phyloP scores from a whole-genome alignment of 2,329 filamentous ascomycete species.

The Neocucurbitaria cava region DNA sequence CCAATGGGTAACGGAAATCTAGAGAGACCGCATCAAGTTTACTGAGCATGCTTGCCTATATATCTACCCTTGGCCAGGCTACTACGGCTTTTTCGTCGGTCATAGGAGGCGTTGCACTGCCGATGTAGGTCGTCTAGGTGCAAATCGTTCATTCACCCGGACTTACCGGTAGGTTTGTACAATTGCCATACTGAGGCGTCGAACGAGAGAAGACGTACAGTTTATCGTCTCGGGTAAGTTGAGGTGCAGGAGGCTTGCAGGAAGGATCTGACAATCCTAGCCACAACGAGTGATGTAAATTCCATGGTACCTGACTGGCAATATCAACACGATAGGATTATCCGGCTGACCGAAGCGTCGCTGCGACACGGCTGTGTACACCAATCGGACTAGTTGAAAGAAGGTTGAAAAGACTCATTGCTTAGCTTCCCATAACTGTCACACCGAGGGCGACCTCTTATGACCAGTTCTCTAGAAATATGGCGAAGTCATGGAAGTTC shows the following conservation, averaged over 20 bases:
- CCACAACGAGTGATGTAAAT: slow-evolving; percentile 1
- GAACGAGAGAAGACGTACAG: slow-evolving; percentile 11
- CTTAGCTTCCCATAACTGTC: neutral
- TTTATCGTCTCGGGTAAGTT: slow-evolving; percentile 26
- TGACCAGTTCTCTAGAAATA: no score
- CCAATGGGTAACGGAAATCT: neutral
- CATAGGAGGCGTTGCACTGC: neutral
- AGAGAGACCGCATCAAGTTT: neutral
- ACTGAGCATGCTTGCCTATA: neutral
- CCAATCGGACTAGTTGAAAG: no score
- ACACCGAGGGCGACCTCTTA: no score
- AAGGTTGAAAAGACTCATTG: no score
- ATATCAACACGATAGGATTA: neutral
- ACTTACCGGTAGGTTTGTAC: slow-evolving; percentile 4
- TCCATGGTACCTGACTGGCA: slow-evolving; percentile 8
- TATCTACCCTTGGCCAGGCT: neutral
- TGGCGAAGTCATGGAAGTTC: neutral
- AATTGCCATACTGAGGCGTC: slow-evolving; percentile 16
- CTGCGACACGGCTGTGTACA: no score
- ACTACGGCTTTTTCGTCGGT: neutral
- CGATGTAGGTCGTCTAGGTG: neutral
- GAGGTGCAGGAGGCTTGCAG: slow-evolving; percentile 15
- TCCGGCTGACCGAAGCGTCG: neutral
- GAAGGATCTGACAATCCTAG: slow-evolving; percentile 1
- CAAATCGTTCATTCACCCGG: slow-evolving; percentile 24